A percentile compares a stretch with the other conserved stretches of the same genome.
Conservation (phyloP, 257 asterid genomes). For the Ophiorrhiza pumila region DNA sequence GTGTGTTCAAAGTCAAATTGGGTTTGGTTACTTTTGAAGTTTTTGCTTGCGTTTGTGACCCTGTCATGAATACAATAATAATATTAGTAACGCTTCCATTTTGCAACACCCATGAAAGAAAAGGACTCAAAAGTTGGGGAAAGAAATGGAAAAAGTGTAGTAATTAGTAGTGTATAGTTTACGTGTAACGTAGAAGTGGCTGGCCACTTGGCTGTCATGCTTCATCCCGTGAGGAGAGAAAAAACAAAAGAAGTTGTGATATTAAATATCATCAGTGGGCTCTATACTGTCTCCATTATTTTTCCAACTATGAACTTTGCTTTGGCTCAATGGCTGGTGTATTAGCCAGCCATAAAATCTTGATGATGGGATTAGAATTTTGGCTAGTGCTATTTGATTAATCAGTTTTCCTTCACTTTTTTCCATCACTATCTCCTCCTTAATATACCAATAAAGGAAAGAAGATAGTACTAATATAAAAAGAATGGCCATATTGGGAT, state of each 20-base stretch:
- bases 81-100: slow-evolving; percentile 5
- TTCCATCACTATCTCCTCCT: not conserved
- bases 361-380: not conserved
- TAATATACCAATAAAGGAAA: not conserved
- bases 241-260: slow-evolving; percentile 20
- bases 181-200: slow-evolving; percentile 25
- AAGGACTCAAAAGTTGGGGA: not conserved
- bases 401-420: not conserved
- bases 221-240: slow-evolving; percentile 52
- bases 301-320: not conserved
- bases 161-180: not conserved
- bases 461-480: no score
- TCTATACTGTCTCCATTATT: not conserved
- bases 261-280: slow-evolving; percentile 7
- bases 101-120: slow-evolving; percentile 11
- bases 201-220: slow-evolving; percentile 49
- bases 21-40: slow-evolving; percentile 12
- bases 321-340: not conserved
- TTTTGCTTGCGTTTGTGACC: slow-evolving; percentile 1
- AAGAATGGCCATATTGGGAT: no score
- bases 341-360: no score
- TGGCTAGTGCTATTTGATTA: not conserved
- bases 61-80: slow-evolving; percentile 17
- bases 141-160: not conserved
- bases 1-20: slow-evolving; percentile 14